phyloP scores from a whole-genome alignment of 2,329 filamentous ascomycete genomes.

The Eutypella sp. region DNA sequence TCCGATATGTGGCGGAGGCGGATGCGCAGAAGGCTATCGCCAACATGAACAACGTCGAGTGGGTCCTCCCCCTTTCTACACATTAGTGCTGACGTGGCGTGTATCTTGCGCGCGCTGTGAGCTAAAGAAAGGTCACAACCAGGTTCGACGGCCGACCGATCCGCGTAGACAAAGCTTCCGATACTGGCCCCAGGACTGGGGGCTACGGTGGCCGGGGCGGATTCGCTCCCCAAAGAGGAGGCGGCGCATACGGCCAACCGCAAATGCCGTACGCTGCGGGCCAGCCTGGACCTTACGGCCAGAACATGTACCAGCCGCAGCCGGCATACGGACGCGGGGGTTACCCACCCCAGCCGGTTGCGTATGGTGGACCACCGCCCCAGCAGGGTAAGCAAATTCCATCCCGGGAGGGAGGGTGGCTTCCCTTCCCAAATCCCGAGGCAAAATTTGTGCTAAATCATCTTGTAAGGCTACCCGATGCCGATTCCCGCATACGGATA shows the following conservation, averaged over 20 bases:
- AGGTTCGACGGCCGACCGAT: constrained; percentile 94
- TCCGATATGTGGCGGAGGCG: constrained; percentile 73
- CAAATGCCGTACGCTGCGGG: constrained; percentile 33
- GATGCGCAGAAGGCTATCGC: constrained; percentile 74
- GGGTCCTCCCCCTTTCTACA: constrained; percentile 32
- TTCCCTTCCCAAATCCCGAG: neutral
- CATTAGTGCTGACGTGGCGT: constrained; percentile 10
- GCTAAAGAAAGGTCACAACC: constrained; percentile 10
- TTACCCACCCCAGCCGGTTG: constrained; percentile 29
- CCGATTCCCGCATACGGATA: constrained; percentile 33
- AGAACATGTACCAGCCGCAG: constrained; percentile 33
- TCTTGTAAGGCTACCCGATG: constrained; percentile 20
- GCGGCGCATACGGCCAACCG: constrained; percentile 26
- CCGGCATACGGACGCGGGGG: constrained; percentile 40
- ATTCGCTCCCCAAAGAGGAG: constrained; percentile 28
- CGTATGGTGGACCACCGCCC: constrained; percentile 39
- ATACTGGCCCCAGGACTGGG: constrained; percentile 62
- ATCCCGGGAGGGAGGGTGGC: neutral
- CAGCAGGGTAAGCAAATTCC: constrained; percentile 39
- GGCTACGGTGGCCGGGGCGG: constrained; percentile 36
- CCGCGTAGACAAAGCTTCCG: constrained; percentile 91
- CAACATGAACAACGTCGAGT: constrained; percentile 88
- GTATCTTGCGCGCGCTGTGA: too few relatives aligned
- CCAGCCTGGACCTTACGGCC: constrained; percentile 31
- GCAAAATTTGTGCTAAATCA: neutral